Conservation (phyloP, 2,329 filamentous ascomycete species). For the Cordyceps pruinosa region DNA sequence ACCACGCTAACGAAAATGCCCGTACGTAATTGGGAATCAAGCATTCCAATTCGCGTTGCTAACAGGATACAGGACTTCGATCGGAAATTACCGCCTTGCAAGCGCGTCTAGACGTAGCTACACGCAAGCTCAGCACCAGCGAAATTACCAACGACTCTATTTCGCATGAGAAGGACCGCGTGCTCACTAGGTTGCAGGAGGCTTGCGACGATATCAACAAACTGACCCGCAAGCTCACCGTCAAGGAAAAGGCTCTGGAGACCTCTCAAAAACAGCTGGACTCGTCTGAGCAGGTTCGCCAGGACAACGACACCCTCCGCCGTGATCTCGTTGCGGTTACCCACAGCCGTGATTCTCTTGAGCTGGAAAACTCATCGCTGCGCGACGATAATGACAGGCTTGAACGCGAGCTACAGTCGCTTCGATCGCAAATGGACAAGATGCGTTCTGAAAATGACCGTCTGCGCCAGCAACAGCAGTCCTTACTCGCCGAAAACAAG, state of each 20-base stretch:
- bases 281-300: conserved; percentile 32
- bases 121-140: conserved; percentile 54
- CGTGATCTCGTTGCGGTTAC: conserved; percentile 36
- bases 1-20: not conserved
- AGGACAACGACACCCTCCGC: conserved; percentile 32
- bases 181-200: conserved; percentile 54
- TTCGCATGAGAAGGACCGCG: conserved; percentile 57
- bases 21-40: not conserved
- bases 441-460: conserved; percentile 36
- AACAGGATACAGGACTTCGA: conserved; percentile 42
- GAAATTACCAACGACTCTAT: conserved; percentile 58
- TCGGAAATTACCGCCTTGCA: conserved; percentile 54
- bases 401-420: conserved; percentile 27
- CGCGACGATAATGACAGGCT: conserved; percentile 34
- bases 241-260: conserved; percentile 36
- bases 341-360: conserved; percentile 29
- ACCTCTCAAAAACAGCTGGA: conserved; percentile 36
- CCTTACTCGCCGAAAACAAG: conserved; percentile 37
- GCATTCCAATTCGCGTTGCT: conserved; percentile 5
- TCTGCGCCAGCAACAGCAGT: conserved; percentile 36
- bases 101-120: conserved; percentile 53
- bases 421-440: conserved; percentile 34
- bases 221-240: conserved; percentile 36
- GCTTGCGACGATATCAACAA: conserved; percentile 53
- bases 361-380: conserved; percentile 36